Conservation (phyloP, 805 yeast genomes). For the Priceomyces fermenticarens region DNA sequence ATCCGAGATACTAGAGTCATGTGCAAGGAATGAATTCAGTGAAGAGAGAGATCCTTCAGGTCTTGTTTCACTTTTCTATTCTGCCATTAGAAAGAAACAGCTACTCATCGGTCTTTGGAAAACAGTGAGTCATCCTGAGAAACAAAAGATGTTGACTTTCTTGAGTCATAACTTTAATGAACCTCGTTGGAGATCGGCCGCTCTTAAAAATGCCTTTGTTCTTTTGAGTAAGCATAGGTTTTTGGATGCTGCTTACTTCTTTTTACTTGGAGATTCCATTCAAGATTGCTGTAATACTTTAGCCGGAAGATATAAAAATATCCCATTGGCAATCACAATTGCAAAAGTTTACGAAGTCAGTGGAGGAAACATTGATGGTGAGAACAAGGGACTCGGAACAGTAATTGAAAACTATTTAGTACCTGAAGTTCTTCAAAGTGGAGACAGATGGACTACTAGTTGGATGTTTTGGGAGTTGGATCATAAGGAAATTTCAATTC, state of each 20-base stretch:
- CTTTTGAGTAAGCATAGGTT: slow-evolving; percentile 83
- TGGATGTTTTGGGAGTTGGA: slow-evolving; percentile 73
- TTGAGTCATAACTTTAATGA: slow-evolving; percentile 72
- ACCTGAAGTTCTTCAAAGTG: slow-evolving; percentile 55
- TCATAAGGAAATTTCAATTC: slow-evolving; percentile 45
- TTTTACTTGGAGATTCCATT: slow-evolving; percentile 70
- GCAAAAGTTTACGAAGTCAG: slow-evolving; percentile 63
- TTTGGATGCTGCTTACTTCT: slow-evolving; percentile 85
- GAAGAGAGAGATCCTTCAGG: slow-evolving; percentile 66
- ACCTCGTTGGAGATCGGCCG: slow-evolving; percentile 82
- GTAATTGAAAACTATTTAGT: slow-evolving; percentile 51
- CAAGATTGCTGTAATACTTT: slow-evolving; percentile 77
- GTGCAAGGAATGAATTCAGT: slow-evolving; percentile 71
- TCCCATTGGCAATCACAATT: slow-evolving; percentile 74
- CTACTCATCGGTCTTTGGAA: slow-evolving; percentile 82
- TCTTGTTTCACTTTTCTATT: slow-evolving; percentile 65
- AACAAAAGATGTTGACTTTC: slow-evolving; percentile 75
- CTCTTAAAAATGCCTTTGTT: slow-evolving; percentile 89
- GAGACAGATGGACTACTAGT: slow-evolving; percentile 78
- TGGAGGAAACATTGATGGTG: background rate
- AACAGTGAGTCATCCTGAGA: slow-evolving; percentile 74
- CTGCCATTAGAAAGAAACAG: slow-evolving; percentile 76
- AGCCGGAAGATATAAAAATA: slow-evolving; percentile 62
- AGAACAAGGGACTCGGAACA: slow-evolving; percentile 14
- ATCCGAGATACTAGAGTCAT: slow-evolving; percentile 50